Evolutionary conservation across 2,329 filamentous ascomycete genomes (phyloP), one percentile per base, ranked within the genome.

Genomic region (Exophiala spinifera): DNA sequence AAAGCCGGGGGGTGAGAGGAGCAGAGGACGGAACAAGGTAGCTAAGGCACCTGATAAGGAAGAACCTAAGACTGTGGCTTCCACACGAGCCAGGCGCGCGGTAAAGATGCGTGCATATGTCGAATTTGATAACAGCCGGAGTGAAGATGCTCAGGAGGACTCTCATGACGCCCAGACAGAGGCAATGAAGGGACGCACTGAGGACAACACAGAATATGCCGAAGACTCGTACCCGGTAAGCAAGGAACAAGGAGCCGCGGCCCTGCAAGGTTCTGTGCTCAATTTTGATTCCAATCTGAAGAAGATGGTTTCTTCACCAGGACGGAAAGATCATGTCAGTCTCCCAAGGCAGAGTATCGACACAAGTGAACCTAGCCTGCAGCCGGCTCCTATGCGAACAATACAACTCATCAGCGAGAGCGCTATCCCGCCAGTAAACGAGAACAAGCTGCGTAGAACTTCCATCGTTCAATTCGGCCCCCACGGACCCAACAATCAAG

Each of bases 401-500:
- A 17, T 25, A n/a, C 25, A 51, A 19, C 49, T 36, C n/a, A 34
- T 50, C 15, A 60, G 46, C 28, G 51, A 55, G 33, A 44, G 13
- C 17, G 43, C 53, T 14, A 59, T 59, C 21, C 53, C 53, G 31
- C 47, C 57, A 14, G 57, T 52, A n/a, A 54, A 44, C 21, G 50
- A 55, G 23, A 55, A 51, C 17, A 31, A 46, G 19, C 14, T 56
- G 15, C 47, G 55, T 3, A 60, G 57, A 40, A 47, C 49, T 15
- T 31, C 36, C 21, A 57, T 61, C 25, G 43, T 61, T 4, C 51
- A 56, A 28, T 55, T 61, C 33, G 51, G 49, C 8, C 46, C 55
- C 36, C 44, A 48, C 21, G 58, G 52, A 6, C 58, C 58, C 23
- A 46, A 20, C 2, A 57, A 61, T 46, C 58, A 61, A 44, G 55